A percentile compares a stretch with the other conserved stretches of the same genome.
phyloP scores from a whole-genome alignment of 352 stramenopile species.

The Aphanomyces cochlioides region DNA sequence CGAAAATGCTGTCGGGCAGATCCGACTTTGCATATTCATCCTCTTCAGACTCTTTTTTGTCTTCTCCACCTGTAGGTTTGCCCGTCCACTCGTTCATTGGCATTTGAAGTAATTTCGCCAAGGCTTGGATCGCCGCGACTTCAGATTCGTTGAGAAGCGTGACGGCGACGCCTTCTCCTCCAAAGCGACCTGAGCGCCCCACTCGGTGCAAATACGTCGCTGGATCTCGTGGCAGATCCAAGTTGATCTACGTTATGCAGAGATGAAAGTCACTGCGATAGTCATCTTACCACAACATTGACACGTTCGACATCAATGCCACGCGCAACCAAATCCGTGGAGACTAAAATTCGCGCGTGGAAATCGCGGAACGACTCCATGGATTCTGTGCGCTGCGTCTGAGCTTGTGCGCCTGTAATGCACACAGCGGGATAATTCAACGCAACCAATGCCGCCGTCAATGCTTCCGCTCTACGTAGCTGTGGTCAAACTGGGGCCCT shows the following conservation, averaged over 20 bases:
- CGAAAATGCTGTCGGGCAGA: background rate
- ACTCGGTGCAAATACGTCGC: constrained; percentile 78
- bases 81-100: constrained; percentile 43
- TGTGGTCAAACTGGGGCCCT: background rate
- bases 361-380: constrained; percentile 60
- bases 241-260: constrained; percentile 43
- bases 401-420: constrained; percentile 64
- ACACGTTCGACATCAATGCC: constrained; percentile 75
- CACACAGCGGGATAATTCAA: constrained; percentile 58
- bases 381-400: constrained; percentile 51
- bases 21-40: background rate
- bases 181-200: constrained; percentile 68
- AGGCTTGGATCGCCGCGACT: constrained; percentile 50
- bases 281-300: constrained; percentile 56
- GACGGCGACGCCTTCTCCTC: constrained; percentile 66
- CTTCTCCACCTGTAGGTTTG: background rate
- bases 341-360: constrained; percentile 59
- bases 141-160: constrained; percentile 52
- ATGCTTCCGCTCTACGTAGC: constrained; percentile 43
- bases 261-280: background rate
- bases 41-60: background rate
- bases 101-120: constrained; percentile 72
- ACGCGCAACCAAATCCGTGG: constrained; percentile 68
- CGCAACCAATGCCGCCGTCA: constrained; percentile 46
- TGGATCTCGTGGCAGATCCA: constrained; percentile 66